Base-by-base conservation (phyloP, 139 green algal genomes). In the Desmodesmus armatus region DNA sequence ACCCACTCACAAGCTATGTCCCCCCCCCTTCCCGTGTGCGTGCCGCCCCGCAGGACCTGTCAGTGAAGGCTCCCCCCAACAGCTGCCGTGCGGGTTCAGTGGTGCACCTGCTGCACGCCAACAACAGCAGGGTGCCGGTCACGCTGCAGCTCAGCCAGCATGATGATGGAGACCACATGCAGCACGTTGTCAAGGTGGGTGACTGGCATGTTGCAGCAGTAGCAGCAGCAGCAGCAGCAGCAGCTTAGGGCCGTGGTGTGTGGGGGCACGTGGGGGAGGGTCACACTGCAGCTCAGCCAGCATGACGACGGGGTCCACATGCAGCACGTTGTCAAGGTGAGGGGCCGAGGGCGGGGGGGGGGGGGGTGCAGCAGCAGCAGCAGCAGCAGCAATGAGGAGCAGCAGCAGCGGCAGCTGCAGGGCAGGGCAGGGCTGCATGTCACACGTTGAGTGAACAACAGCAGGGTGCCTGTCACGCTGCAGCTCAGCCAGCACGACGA, bases 51-150 rank as follows among this genome's bases (percentile, higher is more conserved):
- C 77, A 84, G 77, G 60, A 84, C 25, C 29, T 78, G 23, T 43
- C 71, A 0, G 21, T 31, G 23, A 39, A 55, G 35, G 21, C 55
- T 5, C 53, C 83, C 1, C 2, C 35, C 13, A 85, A 31, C 60
- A 87, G 78, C 58, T 92, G 89, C 83, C 83, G 89, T 5, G 37
- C 74, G 5, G 86, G 83, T 70, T 33, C 70, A 5, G 89, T 92
- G 25, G 89, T 92, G 21, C 63, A 84, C 67, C 37, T 92, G 60
- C 23, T 89, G 27, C 82, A 77, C 29, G 73, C 74, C 11, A 86
- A 47, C 51, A 74, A 72, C 44, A 41, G 23, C 31, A 58, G 62
- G 9, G 83, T 92, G 60, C 85, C 88, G 0, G 88, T 89, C n/a
- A 85, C 74, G 17, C 47, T 91, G 44, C 41, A 74, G 40, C 40